Conservation (phyloP, 2,329 filamentous ascomycete species). For the Neocatenulostroma microsporum region DNA sequence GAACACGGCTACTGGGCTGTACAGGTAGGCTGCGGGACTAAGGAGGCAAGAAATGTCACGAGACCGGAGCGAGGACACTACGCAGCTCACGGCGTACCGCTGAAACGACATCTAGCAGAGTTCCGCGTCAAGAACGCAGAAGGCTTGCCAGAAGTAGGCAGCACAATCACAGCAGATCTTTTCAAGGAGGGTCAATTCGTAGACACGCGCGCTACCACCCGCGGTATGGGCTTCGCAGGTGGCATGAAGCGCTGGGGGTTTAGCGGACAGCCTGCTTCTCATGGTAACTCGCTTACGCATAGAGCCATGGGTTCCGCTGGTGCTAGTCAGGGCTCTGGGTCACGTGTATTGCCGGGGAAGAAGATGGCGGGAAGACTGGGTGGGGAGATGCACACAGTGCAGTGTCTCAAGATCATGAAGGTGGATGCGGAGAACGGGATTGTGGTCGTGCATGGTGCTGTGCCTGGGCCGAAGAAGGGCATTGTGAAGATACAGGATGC, state of each 20-base stretch:
- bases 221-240: conserved; percentile 90
- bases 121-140: conserved; percentile 70
- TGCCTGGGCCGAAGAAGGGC: conserved; percentile 82
- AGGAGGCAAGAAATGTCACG: conserved; percentile 67
- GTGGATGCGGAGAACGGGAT: conserved; percentile 81
- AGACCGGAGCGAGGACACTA: conserved; percentile 82
- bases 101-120: conserved; percentile 77
- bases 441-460: conserved; percentile 76
- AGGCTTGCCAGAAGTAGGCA: conserved; percentile 69
- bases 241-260: conserved; percentile 97
- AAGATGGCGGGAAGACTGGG: conserved; percentile 98
- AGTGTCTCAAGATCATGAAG: conserved; percentile 84
- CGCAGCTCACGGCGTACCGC: conserved; percentile 68
- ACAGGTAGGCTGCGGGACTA: conserved; percentile 73
- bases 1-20: conserved; percentile 90
- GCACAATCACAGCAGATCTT: conserved; percentile 75
- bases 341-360: conserved; percentile 88
- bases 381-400: conserved; percentile 74
- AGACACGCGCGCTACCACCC: conserved; percentile 68
- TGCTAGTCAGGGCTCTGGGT: conserved; percentile 84
- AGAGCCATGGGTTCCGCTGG: conserved; percentile 84
- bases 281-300: conserved; percentile 94
- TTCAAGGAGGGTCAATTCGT: conserved; percentile 86
- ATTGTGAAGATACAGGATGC: conserved; percentile 83
- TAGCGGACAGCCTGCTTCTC: conserved; percentile 76